Base-by-base conservation (phyloP, 495 filamentous ascomycete species). In the Hyaloscypha hepaticicola region DNA sequence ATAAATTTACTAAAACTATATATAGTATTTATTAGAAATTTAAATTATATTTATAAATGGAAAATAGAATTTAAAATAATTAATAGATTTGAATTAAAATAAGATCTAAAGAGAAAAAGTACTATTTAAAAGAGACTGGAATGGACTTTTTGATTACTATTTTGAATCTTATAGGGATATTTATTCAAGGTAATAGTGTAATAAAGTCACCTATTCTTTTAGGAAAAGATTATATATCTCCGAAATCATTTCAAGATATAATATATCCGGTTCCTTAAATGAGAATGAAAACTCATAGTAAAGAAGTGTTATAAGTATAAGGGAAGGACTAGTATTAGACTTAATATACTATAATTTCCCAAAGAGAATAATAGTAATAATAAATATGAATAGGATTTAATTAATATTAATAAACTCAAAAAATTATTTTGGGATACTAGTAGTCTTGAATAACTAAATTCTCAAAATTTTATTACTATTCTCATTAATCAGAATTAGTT, bases 361-460 rank as follows among this genome's bases (percentile, higher is more conserved):
- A 19, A 45, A 45, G 19, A 45, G 38, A 19, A 45, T 19, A 45
- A 45, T 19, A 45, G 38, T 19, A 19, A 52, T 52, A 52, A 16
- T 11, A 22, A 52, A 22, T 6, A 22, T 52, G n/a, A 55, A 55
- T 14, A 26, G 50, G 38, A 61, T 61, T 26, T 60, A 25, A 65
- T 28, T 3, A 65, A 65, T 59, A 24, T 65, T 11, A 41, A 65
- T 26, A 65, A 29, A 65, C 49, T 65, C 5, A 65, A 49, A 59
- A 65, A 49, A 8, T 65, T 49, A 12, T 65, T 65, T 34, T 33
- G 29, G 11, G 31, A 21, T 16, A 55, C 60, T n/a, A 25, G 60
- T 41, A 3, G 49, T 55, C 60, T 26, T 41, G 21, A 33, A 3
- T 41, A 29, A 58, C 28, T 65, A 38, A 41, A 65, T 12, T 9